phyloP scores from a whole-genome alignment of 768 basidiomycete genomes.

The Termitomyces heimii region DNA sequence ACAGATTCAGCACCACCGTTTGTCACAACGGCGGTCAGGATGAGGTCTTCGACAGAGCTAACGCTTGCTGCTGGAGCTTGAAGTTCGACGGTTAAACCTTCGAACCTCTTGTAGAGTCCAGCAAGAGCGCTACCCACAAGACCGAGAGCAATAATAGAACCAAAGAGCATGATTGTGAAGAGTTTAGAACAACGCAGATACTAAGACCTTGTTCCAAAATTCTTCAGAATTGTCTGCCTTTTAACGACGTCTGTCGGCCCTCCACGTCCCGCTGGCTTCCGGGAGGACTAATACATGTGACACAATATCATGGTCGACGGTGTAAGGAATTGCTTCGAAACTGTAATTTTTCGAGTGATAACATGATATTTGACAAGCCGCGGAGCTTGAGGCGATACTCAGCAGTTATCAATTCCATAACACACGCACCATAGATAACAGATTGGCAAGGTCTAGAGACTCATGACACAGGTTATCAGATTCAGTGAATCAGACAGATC shows the following conservation, averaged over 20 bases:
- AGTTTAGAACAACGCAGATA: background rate
- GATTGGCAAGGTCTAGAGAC: background rate
- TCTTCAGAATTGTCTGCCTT: background rate
- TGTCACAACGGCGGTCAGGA: conserved; percentile 34
- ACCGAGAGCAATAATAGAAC: conserved; percentile 20
- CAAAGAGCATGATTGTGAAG: conserved; percentile 20
- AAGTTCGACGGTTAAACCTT: conserved; percentile 25
- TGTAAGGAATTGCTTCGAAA: background rate
- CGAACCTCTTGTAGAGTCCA: conserved; percentile 25
- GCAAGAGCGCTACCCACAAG: conserved; percentile 24
- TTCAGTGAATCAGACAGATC: background rate
- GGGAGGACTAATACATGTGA: background rate
- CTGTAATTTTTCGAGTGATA: background rate
- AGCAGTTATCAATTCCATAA: background rate
- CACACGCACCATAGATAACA: background rate
- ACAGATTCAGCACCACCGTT: conserved; percentile 33
- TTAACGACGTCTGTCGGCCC: background rate
- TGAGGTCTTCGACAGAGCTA: conserved; percentile 31
- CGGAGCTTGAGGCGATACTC: background rate
- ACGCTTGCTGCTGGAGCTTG: conserved; percentile 22
- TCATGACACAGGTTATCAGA: background rate
- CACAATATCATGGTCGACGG: background rate
- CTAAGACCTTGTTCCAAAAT: background rate
- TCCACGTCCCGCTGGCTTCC: background rate
- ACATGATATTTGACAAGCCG: background rate